Percentiles rank a stretch among this genome's conserved stretches.
These are phyloP conservation scores for Aureobasidium sp. DNA, from an alignment of 2,329 filamentous ascomycete species.

Conservation along the genomic window DNA sequence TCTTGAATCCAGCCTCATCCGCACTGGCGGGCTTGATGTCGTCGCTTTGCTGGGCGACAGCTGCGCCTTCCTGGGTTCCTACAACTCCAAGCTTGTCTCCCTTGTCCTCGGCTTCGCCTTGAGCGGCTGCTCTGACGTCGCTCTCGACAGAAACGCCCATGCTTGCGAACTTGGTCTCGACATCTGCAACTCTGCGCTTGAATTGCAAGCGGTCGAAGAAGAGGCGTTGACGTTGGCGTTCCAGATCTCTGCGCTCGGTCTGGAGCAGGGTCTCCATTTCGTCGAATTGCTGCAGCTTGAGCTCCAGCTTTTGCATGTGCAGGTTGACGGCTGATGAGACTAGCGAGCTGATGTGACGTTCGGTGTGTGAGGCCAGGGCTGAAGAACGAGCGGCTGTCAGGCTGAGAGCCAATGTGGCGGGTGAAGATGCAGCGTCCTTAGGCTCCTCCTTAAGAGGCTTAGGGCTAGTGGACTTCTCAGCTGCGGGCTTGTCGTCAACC, in stretches of 20 bases:
- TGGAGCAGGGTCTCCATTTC: conserved; percentile 92
- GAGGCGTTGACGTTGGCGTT: conserved; percentile 83
- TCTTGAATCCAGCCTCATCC: conserved; percentile 1
- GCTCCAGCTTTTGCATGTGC: conserved; percentile 88
- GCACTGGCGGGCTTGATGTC: neutral
- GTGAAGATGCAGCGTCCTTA: conserved; percentile 29
- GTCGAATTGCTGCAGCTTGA: conserved; percentile 92
- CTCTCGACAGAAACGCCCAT: conserved; percentile 20
- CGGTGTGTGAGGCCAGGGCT: conserved; percentile 88
- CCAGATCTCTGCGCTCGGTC: conserved; percentile 85
- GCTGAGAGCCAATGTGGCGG: conserved; percentile 72
- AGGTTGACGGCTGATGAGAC: conserved; percentile 89
- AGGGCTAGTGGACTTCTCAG: neutral
- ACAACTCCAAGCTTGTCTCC: conserved; percentile 6
- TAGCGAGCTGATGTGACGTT: conserved; percentile 90
- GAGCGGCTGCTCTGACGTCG: conserved; percentile 6
- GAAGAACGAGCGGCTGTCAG: conserved; percentile 78
- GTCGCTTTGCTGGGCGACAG: neutral
- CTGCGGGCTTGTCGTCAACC: conserved; percentile 50
- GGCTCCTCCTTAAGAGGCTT: conserved; percentile 43
- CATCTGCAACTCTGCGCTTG: conserved; percentile 76
- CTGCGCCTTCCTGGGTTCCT: conserved; percentile 1
- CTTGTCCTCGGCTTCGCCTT: conserved; percentile 1
- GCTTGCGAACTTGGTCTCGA: conserved; percentile 52
- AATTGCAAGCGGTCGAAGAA: conserved; percentile 89